phyloP scores from a whole-genome alignment of 139 green algal species.

The Micromonas commoda region DNA sequence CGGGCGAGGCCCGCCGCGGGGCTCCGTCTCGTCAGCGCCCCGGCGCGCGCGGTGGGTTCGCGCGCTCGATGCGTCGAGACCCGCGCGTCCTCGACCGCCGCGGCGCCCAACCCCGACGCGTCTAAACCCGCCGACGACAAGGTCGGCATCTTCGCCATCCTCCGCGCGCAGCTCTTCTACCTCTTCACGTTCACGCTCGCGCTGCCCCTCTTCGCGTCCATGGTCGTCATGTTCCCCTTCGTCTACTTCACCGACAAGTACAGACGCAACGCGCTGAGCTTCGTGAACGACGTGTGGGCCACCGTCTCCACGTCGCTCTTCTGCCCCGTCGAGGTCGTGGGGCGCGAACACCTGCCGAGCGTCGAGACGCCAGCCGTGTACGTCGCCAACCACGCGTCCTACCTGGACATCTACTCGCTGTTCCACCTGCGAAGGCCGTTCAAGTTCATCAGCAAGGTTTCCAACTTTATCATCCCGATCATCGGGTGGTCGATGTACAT shows the following conservation, averaged over 20 bases:
- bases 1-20: too few relatives aligned
- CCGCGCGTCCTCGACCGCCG: too few relatives aligned
- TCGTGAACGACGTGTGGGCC: constrained; percentile 92
- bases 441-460: constrained; percentile 97
- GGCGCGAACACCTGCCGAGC: constrained; percentile 78
- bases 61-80: too few relatives aligned
- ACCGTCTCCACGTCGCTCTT: constrained; percentile 71
- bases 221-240: constrained; percentile 70
- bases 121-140: too few relatives aligned
- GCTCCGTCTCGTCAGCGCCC: too few relatives aligned
- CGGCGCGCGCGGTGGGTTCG: too few relatives aligned
- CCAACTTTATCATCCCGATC: constrained; percentile 95
- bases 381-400: constrained; percentile 93
- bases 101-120: too few relatives aligned
- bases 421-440: constrained; percentile 50
- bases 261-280: constrained; percentile 64
- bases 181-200: constrained; percentile 64
- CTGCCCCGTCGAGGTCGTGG: constrained; percentile 69
- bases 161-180: constrained; percentile 73
- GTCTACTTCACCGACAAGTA: constrained; percentile 71
- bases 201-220: constrained; percentile 74
- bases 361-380: constrained; percentile 75
- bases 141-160: neutral
- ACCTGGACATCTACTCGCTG: constrained; percentile 64
- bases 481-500: constrained; percentile 98